Base-by-base conservation (phyloP, 371 early-diverging fungal species). In the Phascolomyces articulosus region DNA sequence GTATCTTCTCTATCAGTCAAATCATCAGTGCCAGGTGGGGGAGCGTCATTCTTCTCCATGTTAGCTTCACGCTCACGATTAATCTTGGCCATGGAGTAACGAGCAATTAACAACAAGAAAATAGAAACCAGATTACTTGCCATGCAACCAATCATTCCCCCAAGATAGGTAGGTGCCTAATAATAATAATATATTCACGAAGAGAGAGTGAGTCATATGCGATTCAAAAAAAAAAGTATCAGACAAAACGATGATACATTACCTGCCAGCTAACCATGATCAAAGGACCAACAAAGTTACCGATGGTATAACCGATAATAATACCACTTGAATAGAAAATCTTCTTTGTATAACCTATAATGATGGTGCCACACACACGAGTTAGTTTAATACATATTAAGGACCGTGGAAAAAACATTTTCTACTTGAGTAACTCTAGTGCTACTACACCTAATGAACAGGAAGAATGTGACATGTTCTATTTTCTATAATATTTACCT, bases 291-390 rank as follows among this genome's bases (percentile, higher is more conserved):
- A 58, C 61, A 41, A 67, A 66, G 63, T 69, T 69, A 38, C 74
- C 72, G 29, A 69, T 24, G 7, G 72, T 71, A 40, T 71, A 71
- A 31, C 58, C 49, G 4, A 65, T 51, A 40, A 71, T 71, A 24
- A 68, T 65, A 27, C 57, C 54, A 23, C 59, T 58, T 24, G 61
- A 64, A 28, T 67, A 67, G 20, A 67, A 70, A 28, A 70, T 64
- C 34, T 73, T 73, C 40, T 73, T 73, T 10, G 74, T 74, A 64
- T 74, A 74, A 16, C 74, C 49, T 3, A 68, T 44, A 40, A 71
- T 71, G 21, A 65, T n/a, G n/a, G n/a, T n/a, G n/a, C n/a, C n/a
- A n/a, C n/a, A n/a, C n/a, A n/a, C n/a, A n/a, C n/a, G n/a, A n/a
- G n/a, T n/a, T n/a, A n/a, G n/a, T n/a, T n/a, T n/a, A n/a, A n/a